A percentile compares a stretch with the other conserved stretches of the same genome.
phyloP scores from a whole-genome alignment of 2,329 filamentous ascomycete genomes.

The Ophiosphaerella narmari region DNA sequence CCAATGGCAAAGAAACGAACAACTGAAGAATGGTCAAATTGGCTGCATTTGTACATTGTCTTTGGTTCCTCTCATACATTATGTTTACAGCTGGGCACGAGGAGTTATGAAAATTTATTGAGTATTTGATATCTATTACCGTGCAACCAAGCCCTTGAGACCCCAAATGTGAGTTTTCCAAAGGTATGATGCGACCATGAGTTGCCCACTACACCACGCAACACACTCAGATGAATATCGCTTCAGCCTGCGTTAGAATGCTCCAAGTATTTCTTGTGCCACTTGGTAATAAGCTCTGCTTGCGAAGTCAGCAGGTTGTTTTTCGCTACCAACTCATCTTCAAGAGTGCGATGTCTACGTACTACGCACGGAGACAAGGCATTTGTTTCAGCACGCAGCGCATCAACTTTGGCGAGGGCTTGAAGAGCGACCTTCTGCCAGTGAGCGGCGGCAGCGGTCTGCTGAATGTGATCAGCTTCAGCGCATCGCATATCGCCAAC shows the following conservation, averaged over 20 bases:
- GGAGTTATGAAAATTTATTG: too few relatives aligned
- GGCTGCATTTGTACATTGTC: too few relatives aligned
- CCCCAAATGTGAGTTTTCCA: too few relatives aligned
- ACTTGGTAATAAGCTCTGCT: slow-evolving; percentile 2
- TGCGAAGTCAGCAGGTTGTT: slow-evolving; percentile 8
- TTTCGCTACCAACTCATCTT: slow-evolving; percentile 16
- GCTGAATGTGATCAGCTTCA: slow-evolving; percentile 2
- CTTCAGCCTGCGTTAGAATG: background rate
- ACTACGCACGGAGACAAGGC: background rate
- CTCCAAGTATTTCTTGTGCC: background rate
- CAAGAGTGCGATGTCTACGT: slow-evolving; percentile 6
- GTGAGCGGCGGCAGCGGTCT: background rate
- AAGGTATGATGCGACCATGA: too few relatives aligned
- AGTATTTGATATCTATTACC: too few relatives aligned
- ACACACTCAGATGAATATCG: too few relatives aligned
- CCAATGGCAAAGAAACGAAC: too few relatives aligned
- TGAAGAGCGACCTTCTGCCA: background rate
- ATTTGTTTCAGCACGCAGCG: background rate
- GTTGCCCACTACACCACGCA: too few relatives aligned
- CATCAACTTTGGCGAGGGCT: background rate
- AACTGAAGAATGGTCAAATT: too few relatives aligned
- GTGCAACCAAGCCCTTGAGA: too few relatives aligned
- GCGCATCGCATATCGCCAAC: slow-evolving; percentile 4
- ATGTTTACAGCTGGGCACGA: too few relatives aligned
- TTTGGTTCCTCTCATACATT: too few relatives aligned